These are phyloP conservation scores for Pseudogymnoascus sp. DNA, from an alignment of 2,329 filamentous ascomycete species.

Conservation along the genomic window DNA sequence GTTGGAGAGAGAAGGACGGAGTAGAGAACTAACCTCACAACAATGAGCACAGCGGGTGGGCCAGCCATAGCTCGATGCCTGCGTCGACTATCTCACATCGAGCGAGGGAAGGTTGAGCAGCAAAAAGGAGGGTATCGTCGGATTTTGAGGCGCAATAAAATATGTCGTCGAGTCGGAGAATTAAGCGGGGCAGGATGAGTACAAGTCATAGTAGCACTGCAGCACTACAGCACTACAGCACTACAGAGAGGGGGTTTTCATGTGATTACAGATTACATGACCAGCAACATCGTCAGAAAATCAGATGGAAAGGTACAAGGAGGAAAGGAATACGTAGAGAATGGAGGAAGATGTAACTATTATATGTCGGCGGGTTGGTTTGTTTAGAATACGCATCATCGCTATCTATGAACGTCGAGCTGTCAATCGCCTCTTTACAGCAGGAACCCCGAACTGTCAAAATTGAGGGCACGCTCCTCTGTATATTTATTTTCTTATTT, in stretches of 20 bases:
- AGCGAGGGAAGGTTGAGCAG: background rate
- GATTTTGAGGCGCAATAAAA: background rate
- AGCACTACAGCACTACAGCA: background rate
- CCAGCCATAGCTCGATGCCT: slow-evolving; percentile 34
- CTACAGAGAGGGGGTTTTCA: background rate
- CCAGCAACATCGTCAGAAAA: background rate
- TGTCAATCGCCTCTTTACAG: no score
- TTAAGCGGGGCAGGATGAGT: background rate
- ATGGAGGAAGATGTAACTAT: background rate
- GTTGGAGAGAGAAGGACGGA: background rate
- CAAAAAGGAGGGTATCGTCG: background rate
- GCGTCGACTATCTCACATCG: background rate
- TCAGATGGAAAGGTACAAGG: background rate
- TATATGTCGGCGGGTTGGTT: background rate
- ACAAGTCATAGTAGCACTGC: background rate
- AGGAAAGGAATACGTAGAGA: background rate
- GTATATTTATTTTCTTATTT: background rate
- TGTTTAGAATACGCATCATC: background rate
- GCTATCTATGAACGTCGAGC: no score
- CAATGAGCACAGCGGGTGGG: slow-evolving; percentile 43
- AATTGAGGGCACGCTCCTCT: background rate
- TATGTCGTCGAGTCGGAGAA: slow-evolving; percentile 1
- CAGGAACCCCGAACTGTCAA: background rate
- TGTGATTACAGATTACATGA: background rate
- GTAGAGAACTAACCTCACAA: slow-evolving; percentile 38